Evolutionary conservation across 2,329 filamentous ascomycete genomes (phyloP), one percentile per base, ranked within the genome.

Genomic region (Neurospora crassa): DNA sequence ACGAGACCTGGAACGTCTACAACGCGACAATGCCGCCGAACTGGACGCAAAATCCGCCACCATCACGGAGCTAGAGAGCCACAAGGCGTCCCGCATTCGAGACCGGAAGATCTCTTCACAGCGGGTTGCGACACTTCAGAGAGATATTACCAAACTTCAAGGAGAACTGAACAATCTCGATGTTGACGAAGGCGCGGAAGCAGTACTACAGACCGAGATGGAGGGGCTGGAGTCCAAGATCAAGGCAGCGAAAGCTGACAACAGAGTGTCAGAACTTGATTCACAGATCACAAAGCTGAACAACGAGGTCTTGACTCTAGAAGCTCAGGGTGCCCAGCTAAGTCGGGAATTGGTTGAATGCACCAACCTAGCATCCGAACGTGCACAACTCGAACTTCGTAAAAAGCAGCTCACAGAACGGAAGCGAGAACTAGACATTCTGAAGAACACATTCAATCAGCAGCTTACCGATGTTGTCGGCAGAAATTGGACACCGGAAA

Each of bases 101-200:
- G 90, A 90, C 75, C 96, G 94, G 70, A 86, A 91, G 34, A 88
- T 87, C 67, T 89, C 93, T 5, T 91, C 88, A 76, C 88, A 92
- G 74, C 89, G 92, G 67, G 93, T 97, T 72, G 83, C 84, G 0
- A 82, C 85, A 6, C 94, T 96, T 75, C 93, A 97, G 72, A 89
- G 87, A 77, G 91, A 91, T 70, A 88, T 90, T 7, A 81, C 81
- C 3, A 82, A 83, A 0, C 84, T 94, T 42, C 92, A 97, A 77
- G 85, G 83, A 67, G 88, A 91, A 41, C 84, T 93, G 41, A 86
- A 91, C 76, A 84, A 84, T n/a, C 90, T 99, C 70, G 87, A 91
- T 43, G 86, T 94, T 40, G 95, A 99, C 76, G 95, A 98, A 81
- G 94, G 94, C 3, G 88, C 88, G 41, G 92, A 93, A 79, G 91